Conservation (phyloP, 1,139 yeast genomes). For the Geotrichum klebahnii region DNA sequence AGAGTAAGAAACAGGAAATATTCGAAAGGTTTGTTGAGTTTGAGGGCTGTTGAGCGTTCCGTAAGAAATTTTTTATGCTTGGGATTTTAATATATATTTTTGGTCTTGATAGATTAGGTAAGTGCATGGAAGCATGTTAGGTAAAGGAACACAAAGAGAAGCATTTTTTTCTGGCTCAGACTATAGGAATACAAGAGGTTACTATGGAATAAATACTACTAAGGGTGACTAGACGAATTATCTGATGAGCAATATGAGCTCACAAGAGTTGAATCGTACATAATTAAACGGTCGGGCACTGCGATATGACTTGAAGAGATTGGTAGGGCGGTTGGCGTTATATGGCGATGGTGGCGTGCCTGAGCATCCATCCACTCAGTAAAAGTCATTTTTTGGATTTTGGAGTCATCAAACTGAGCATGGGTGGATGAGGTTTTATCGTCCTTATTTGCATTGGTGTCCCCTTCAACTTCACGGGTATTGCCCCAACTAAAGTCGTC, state of each 20-base stretch:
- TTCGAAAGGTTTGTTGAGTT: no score
- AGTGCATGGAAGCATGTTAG: not conserved
- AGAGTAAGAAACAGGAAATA: no score
- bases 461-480: constrained; percentile 71
- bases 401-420: constrained; percentile 10
- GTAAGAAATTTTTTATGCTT: not conserved
- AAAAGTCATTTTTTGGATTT: constrained; percentile 17
- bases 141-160: not conserved
- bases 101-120: not conserved
- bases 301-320: no score
- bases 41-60: not conserved
- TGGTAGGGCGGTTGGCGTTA: no score
- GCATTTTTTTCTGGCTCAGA: not conserved
- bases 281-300: no score
- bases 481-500: constrained; percentile 97
- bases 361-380: constrained; percentile 16
- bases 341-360: not conserved
- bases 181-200: not conserved
- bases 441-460: constrained; percentile 26
- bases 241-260: no score
- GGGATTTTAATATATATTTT: not conserved
- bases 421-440: no score
- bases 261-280: no score
- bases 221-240: no score
- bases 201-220: not conserved